These are phyloP conservation scores for Mycena albidolilacea DNA, from an alignment of 768 basidiomycete species.

Conservation along the genomic window DNA sequence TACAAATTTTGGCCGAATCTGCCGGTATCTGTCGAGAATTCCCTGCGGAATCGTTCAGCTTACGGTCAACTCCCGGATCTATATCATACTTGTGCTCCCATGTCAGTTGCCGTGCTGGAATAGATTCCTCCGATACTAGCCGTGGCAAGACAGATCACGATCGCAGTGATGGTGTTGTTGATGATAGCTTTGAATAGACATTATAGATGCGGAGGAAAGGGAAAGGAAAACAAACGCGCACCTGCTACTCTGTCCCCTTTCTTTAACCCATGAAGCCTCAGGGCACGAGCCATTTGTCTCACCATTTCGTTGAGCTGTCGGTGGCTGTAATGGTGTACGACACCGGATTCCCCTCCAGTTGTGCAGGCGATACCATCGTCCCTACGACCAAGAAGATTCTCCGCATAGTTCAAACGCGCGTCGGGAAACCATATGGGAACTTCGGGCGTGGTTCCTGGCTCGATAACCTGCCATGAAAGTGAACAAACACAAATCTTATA, in stretches of 20 bases:
- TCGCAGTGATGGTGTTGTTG: constrained; percentile 71
- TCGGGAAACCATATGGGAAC: constrained; percentile 79
- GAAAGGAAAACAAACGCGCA: constrained; percentile 41
- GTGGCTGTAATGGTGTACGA: constrained; percentile 64
- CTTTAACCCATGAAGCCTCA: constrained; percentile 69
- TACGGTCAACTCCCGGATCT: constrained; percentile 43
- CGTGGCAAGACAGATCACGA: constrained; percentile 74
- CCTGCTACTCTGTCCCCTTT: constrained; percentile 80
- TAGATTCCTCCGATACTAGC: constrained; percentile 79
- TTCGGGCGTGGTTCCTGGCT: constrained; percentile 66
- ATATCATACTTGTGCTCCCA: constrained; percentile 69
- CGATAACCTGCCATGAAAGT: constrained; percentile 22
- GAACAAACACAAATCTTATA: constrained; percentile 33
- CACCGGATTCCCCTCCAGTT: constrained; percentile 69
- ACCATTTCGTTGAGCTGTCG: constrained; percentile 70
- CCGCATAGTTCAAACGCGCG: constrained; percentile 78
- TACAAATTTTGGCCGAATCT: constrained; percentile 80
- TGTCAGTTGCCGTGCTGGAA: constrained; percentile 80
- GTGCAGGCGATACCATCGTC: constrained; percentile 78
- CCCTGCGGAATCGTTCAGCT: constrained; percentile 50
- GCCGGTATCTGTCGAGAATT: constrained; percentile 74
- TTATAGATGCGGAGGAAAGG: background rate
- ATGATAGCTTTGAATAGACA: constrained; percentile 63
- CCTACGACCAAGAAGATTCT: constrained; percentile 73
- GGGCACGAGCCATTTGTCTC: constrained; percentile 67